Evolutionary conservation across 1,284 basidiomycete genomes (phyloP).

Genomic region (Heterobasidion occidentale): DNA sequence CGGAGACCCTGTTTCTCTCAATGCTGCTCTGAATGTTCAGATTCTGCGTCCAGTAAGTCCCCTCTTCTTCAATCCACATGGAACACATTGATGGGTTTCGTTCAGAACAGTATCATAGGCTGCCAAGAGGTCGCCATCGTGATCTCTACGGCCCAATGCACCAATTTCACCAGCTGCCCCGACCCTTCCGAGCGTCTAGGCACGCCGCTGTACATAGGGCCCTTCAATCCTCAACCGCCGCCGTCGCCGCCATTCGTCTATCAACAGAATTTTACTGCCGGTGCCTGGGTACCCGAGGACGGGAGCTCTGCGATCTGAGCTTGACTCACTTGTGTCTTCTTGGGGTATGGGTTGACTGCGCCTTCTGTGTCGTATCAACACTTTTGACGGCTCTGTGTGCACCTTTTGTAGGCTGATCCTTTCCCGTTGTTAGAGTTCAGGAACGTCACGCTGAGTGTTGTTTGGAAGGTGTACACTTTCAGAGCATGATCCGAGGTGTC

Average conservation of each 20-base stretch:
- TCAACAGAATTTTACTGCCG: conserved; percentile 43
- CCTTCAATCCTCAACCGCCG: conserved; percentile 29
- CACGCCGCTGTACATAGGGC: conserved; percentile 34
- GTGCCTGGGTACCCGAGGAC: conserved; percentile 22
- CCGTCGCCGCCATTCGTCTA: conserved; percentile 18
- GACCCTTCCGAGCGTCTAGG: conserved; percentile 29
- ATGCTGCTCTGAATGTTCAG: conserved; percentile 30
- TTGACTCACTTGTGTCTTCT: conserved; percentile 36
- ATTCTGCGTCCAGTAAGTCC: conserved; percentile 35
- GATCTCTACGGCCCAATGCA: conserved; percentile 30
- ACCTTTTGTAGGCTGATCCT: conserved; percentile 3
- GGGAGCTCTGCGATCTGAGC: conserved; percentile 28
- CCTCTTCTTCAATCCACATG: background rate
- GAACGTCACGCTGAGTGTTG: conserved; percentile 2
- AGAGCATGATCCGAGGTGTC: background rate
- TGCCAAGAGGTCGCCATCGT: conserved; percentile 36
- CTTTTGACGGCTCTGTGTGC: background rate
- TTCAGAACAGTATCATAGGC: conserved; percentile 28
- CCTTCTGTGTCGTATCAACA: background rate
- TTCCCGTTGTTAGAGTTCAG: conserved; percentile 4
- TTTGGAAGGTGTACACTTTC: background rate
- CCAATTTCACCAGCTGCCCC: conserved; percentile 17
- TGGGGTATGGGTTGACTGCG: conserved; percentile 23
- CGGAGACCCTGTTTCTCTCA: conserved; percentile 25
- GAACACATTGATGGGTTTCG: background rate